Evolutionary conservation across 2,329 filamentous ascomycete genomes (phyloP), one percentile per base, ranked within the genome.

Genomic region (Epichloe typhina): DNA sequence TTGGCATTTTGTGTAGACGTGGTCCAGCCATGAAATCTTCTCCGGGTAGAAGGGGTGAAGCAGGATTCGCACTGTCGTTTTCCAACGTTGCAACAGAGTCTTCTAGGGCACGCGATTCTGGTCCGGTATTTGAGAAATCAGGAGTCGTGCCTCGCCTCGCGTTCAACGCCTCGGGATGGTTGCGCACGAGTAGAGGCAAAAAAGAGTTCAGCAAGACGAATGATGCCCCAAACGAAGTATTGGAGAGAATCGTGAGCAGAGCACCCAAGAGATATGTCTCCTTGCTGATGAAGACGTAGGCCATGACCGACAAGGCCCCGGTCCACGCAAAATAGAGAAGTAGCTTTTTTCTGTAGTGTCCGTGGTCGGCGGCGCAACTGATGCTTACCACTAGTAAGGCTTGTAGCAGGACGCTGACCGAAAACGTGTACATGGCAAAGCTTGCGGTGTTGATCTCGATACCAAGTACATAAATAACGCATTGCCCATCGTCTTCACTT

Each of bases 351-450:
- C 93, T 83, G 70, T 90, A 93, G 58, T 80, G 84, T 55, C 93
- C 93, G 67, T 97, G 91, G 65, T 98, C 93, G 52, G 93, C 93
- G 7, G 91, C 90, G 50, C 88, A 93, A 62, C 89, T 95, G 74
- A 98, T 95, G 62, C 89, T 95, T 56, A 98, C 88, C 42, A 98
- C 94, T 33, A 97, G 71, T 31, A 97, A 69, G 1, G 90, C 86
- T 65, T 98, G 93, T 11, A 96, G 67, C 19, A 96, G 68, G 1
- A 98, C 93, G 64, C 88, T 94, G 61, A 94, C 73, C 52, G 89
- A 95, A 68, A 98, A 98, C 2, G 89, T 96, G 69, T 97, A 97
- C 88, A 97, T 95, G 64, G 89, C 91, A 66, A 97, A 96, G 66
- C 87, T 94, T 37, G 91, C 90, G 1, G 91, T 96, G 67, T 97